phyloP scores from a whole-genome alignment of 495 filamentous ascomycete species.

The Massariosphaeria phaeospora region DNA sequence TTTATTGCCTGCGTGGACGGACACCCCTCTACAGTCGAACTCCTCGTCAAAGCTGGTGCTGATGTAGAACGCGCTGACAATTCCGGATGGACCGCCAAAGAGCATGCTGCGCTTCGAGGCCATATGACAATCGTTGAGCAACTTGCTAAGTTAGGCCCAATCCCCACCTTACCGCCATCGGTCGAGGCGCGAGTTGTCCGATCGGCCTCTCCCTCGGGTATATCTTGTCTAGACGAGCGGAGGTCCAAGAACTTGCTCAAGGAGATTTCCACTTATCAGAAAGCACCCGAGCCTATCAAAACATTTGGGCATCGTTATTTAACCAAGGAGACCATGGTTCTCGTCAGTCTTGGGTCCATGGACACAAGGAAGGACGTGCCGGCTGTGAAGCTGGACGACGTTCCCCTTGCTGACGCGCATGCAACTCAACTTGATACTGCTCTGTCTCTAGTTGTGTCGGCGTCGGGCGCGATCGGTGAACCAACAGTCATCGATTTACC shows the following conservation, averaged over 20 bases:
- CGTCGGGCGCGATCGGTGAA: constrained; percentile 78
- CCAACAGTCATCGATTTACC: constrained; percentile 86
- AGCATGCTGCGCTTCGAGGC: constrained; percentile 85
- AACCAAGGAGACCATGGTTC: constrained; percentile 77
- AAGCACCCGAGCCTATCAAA: constrained; percentile 71
- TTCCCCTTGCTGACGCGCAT: constrained; percentile 81
- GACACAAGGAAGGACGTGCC: constrained; percentile 76
- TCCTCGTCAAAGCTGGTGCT: constrained; percentile 70
- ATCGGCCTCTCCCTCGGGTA: constrained; percentile 28
- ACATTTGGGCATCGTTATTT: constrained; percentile 95
- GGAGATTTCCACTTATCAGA: constrained; percentile 38
- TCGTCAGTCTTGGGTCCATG: constrained; percentile 91
- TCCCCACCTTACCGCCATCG: constrained; percentile 45
- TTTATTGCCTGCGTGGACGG: constrained; percentile 91
- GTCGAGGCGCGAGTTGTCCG: constrained; percentile 41
- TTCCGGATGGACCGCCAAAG: constrained; percentile 91
- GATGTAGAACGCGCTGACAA: constrained; percentile 67
- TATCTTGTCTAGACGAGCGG: constrained; percentile 51
- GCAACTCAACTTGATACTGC: constrained; percentile 91
- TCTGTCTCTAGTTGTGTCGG: constrained; percentile 86
- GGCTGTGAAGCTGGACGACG: constrained; percentile 82
- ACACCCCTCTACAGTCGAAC: constrained; percentile 60
- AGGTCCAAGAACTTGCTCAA: constrained; percentile 46
- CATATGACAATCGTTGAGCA: constrained; percentile 72
- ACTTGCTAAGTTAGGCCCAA: constrained; percentile 52